Percentiles rank a stretch among this genome's conserved stretches.
phyloP scores from a whole-genome alignment of 768 basidiomycete species.

The Tricholoma furcatifolium region DNA sequence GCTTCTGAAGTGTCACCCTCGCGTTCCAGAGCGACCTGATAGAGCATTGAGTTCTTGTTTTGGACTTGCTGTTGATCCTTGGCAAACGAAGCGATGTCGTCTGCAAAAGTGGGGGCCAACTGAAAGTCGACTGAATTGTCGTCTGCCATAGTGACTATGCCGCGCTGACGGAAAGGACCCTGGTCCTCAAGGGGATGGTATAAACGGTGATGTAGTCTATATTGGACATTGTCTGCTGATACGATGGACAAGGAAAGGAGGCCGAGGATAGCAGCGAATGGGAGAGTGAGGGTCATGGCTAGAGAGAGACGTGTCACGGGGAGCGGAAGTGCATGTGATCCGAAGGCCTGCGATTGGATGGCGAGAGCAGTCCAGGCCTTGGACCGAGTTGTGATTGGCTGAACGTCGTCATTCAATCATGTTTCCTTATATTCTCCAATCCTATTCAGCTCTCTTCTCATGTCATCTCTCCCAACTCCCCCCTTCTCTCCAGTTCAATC shows the following conservation, averaged over 20 bases:
- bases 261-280: constrained; percentile 7
- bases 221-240: constrained; percentile 15
- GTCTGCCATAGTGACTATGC: constrained; percentile 33
- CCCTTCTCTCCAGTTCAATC: constrained; percentile 33
- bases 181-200: constrained; percentile 43
- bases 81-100: constrained; percentile 48
- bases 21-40: constrained; percentile 70
- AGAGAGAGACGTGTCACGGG: constrained; percentile 7
- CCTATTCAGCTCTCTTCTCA: constrained; percentile 8
- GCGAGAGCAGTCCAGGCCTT: constrained; percentile 15
- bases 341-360: constrained; percentile 13
- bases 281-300: constrained; percentile 4
- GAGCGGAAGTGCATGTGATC: constrained; percentile 9
- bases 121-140: constrained; percentile 35
- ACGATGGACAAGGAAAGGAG: constrained; percentile 12
- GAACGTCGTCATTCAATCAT: constrained; percentile 13
- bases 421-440: constrained; percentile 8
- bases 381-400: constrained; percentile 22
- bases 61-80: constrained; percentile 33
- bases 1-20: constrained; percentile 38
- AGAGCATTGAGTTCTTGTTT: constrained; percentile 45
- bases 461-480: constrained; percentile 27
- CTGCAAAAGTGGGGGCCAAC: constrained; percentile 37
- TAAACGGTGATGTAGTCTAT: constrained; percentile 49
- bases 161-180: constrained; percentile 43